A percentile compares a stretch with the other conserved stretches of the same genome.
phyloP scores from a whole-genome alignment of 1,284 basidiomycete genomes.

The Porodaedalea pini region DNA sequence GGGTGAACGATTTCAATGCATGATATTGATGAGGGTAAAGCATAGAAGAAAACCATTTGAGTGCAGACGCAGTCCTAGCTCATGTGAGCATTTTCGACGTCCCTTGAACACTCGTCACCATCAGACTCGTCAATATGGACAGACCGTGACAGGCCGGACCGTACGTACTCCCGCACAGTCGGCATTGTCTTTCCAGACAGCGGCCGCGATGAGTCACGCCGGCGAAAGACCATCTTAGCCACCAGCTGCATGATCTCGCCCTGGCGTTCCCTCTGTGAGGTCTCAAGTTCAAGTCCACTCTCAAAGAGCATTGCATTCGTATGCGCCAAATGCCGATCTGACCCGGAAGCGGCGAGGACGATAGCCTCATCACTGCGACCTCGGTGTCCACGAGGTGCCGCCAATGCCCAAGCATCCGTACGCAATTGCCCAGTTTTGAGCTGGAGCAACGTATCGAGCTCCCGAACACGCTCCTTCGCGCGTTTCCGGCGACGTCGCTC shows the following conservation, averaged over 20 bases:
- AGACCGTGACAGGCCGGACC: conserved; percentile 3
- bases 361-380: background rate
- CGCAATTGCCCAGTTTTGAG: conserved; percentile 10
- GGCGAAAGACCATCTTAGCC: conserved; percentile 20
- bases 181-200: conserved; percentile 1
- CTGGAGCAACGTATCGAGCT: conserved; percentile 13
- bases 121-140: background rate
- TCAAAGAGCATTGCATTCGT: background rate
- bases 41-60: background rate
- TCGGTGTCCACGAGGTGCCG: background rate
- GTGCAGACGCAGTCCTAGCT: conserved; percentile 4
- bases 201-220: conserved; percentile 15
- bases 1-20: background rate
- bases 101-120: background rate
- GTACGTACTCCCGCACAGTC: conserved; percentile 1
- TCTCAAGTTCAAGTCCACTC: background rate
- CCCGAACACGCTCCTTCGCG: conserved; percentile 15
- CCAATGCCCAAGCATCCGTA: background rate
- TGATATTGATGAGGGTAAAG: background rate
- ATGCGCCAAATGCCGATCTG: conserved; percentile 4
- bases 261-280: background rate
- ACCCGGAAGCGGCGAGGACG: conserved; percentile 8
- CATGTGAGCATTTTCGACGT: background rate
- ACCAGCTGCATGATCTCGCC: conserved; percentile 13
- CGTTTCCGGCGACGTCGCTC: conserved; percentile 11